Conservation (phyloP, 2,329 filamentous ascomycete species). For the Claviceps purpurea region DNA sequence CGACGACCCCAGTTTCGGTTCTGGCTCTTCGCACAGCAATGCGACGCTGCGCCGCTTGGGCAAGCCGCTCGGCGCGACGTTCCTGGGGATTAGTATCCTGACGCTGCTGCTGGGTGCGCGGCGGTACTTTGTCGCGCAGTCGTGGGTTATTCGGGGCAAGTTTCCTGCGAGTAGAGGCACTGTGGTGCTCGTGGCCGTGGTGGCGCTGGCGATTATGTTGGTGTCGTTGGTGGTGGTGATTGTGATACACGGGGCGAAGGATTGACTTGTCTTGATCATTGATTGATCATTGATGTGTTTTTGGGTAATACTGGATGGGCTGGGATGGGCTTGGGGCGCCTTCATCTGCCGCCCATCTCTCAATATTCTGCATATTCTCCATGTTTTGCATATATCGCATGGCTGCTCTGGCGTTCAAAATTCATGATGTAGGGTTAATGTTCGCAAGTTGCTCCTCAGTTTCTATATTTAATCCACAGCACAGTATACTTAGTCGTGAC, state of each 20-base stretch:
- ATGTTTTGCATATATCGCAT: no score
- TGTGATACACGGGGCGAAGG: conserved; percentile 32
- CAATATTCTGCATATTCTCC: no score
- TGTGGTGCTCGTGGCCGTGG: conserved; percentile 52
- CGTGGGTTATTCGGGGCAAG: conserved; percentile 68
- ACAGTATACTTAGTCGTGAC: no score
- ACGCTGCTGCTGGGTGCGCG: conserved; percentile 66
- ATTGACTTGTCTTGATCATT: not conserved
- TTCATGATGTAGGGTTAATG: no score
- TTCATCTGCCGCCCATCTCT: no score
- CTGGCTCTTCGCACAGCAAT: conserved; percentile 14
- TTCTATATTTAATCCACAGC: no score
- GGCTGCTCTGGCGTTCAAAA: no score
- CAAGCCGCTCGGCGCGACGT: conserved; percentile 63
- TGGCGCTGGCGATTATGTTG: conserved; percentile 51
- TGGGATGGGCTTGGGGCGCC: not conserved
- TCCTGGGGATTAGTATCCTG: conserved; percentile 62
- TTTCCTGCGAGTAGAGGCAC: conserved; percentile 69
- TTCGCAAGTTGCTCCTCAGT: no score
- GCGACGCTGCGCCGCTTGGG: conserved; percentile 48
- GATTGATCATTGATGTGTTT: no score
- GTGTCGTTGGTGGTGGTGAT: conserved; percentile 46
- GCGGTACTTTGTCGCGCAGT: conserved; percentile 63
- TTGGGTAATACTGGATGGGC: not conserved
- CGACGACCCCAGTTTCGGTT: conserved; percentile 9